phyloP scores from a whole-genome alignment of 768 basidiomycete species.

The Steccherinum ochraceum region DNA sequence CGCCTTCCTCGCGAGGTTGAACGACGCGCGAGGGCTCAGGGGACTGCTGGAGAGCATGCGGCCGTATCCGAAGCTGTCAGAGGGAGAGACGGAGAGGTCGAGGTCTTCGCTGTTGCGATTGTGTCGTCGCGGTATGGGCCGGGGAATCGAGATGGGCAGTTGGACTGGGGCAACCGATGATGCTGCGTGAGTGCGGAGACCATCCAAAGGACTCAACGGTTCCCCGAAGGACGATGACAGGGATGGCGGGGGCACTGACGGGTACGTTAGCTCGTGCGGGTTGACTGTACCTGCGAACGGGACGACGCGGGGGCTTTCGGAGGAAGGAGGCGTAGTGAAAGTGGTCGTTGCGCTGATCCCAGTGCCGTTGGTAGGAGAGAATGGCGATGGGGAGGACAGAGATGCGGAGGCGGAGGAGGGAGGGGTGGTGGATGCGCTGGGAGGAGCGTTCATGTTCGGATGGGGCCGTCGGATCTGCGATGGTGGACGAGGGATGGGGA shows the following conservation, averaged over 20 bases:
- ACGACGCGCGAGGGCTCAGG: slow-evolving; percentile 33
- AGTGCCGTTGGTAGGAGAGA: slow-evolving; percentile 49
- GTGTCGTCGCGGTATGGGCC: slow-evolving; percentile 31
- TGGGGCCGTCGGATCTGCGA: slow-evolving; percentile 55
- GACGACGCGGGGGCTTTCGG: slow-evolving; percentile 32
- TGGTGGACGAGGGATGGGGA: slow-evolving; percentile 72
- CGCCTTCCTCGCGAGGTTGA: too few species aligned
- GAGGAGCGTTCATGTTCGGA: slow-evolving; percentile 30
- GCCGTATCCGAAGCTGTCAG: too few species aligned
- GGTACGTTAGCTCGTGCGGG: slow-evolving; percentile 54
- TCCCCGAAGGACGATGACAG: slow-evolving; percentile 42
- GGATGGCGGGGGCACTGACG: slow-evolving; percentile 73
- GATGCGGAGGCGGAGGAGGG: slow-evolving; percentile 63
- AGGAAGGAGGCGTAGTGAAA: slow-evolving; percentile 70
- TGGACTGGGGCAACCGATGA: not conserved
- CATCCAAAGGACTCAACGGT: slow-evolving; percentile 24
- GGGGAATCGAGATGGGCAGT: slow-evolving; percentile 36
- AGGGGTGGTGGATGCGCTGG: slow-evolving; percentile 46
- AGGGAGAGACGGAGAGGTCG: slow-evolving; percentile 4
- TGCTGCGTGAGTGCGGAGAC: slow-evolving; percentile 1
- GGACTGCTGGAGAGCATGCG: too few species aligned
- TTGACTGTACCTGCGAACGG: slow-evolving; percentile 27
- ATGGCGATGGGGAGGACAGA: slow-evolving; percentile 61
- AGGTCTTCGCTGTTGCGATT: slow-evolving; percentile 21
- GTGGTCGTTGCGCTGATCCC: slow-evolving; percentile 47